Evolutionary conservation across 768 basidiomycete genomes (phyloP), one percentile per base, ranked within the genome.

Genomic region (Leccinum rimulosum): DNA sequence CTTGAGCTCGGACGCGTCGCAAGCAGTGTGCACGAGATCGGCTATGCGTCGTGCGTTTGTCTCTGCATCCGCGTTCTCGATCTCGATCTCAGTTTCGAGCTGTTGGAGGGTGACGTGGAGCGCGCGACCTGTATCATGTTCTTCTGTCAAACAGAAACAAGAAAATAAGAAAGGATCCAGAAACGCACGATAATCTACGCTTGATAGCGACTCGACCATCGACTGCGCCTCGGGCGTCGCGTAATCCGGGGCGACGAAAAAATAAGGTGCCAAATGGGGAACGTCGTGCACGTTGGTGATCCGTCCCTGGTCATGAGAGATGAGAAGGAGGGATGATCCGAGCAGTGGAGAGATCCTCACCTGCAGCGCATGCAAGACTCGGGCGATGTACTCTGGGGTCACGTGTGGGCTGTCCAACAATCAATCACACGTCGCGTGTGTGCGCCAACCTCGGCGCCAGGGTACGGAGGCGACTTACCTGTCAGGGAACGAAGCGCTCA

Each of bases 181-280:
- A 43, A 10, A 43, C 79, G 45, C 61, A 86, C 88, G 63, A 70
- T 80, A 84, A 19, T 80, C 68, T 9, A 77, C 74, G 1, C 65
- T 55, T 0, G 77, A 60, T 3, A 86, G 66, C 3, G 75, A 74
- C 30, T 74, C 72, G 27, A 79, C 63, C 82, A 93, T 84, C 12
- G 67, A 72, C 52, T 73, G 67, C 0, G 91, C 86, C 56, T 87
- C 84, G 0, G 80, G 70, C 1, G 82, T 77, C 1, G 73, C 53
- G 56, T 84, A 80, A 54, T 89, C 76, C 0, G 92, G 92, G 4
- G 84, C 82, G 17, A 82, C 71, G 70, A 97, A 98, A 73, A 96
- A 84, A 71, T 87, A 96, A 1, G 88, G 84, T 0, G 84, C 87
- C 25, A 86, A 76, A 1, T 69, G 65, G 1, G 89, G 82, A 38